Percentiles rank a stretch among this genome's conserved stretches.
These are phyloP conservation scores for Berkeleyomyces basicola DNA, from an alignment of 2,329 filamentous ascomycete genomes.

Conservation along the genomic window DNA sequence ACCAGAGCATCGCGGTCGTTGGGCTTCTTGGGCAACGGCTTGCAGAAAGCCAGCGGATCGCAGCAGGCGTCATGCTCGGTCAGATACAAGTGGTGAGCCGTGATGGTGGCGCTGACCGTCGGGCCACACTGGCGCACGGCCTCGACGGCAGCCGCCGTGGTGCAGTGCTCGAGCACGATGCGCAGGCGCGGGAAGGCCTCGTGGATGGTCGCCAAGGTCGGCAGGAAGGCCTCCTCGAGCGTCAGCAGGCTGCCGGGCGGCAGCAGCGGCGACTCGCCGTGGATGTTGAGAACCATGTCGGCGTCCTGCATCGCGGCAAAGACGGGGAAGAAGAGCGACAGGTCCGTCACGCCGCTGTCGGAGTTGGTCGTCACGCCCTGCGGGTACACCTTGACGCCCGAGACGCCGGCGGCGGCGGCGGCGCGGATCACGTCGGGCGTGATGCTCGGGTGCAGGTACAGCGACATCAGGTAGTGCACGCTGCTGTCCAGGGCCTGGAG, in stretches of 20 bases:
- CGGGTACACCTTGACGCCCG: conserved; percentile 57
- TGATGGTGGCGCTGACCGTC: conserved; percentile 64
- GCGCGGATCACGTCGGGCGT: conserved; percentile 54
- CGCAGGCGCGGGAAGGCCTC: conserved; percentile 54
- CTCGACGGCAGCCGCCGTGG: conserved; percentile 63
- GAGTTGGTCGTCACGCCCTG: conserved; percentile 49
- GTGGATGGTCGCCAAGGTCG: conserved; percentile 59
- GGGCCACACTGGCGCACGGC: conserved; percentile 62
- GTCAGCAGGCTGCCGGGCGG: conserved; percentile 26
- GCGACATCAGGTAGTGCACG: conserved; percentile 57
- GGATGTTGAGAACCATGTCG: conserved; percentile 59
- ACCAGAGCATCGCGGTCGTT: conserved; percentile 57
- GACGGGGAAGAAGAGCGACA: conserved; percentile 57
- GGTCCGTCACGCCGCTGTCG: conserved; percentile 50
- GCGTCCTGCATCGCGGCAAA: conserved; percentile 58
- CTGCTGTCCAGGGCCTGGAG: conserved; percentile 43
- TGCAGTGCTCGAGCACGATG: conserved; percentile 70
- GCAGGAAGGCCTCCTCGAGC: conserved; percentile 49
- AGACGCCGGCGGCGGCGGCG: conserved; percentile 55
- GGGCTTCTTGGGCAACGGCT: conserved; percentile 58
- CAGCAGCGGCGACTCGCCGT: conserved; percentile 57
- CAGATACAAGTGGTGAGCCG: conserved; percentile 70
- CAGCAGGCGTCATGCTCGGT: conserved; percentile 55
- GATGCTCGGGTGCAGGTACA: conserved; percentile 47
- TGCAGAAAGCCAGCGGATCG: conserved; percentile 50